A percentile compares a stretch with the other conserved stretches of the same genome.
Conservation (phyloP, 106 monocot genomes). For the Phalaenopsis equestris region DNA sequence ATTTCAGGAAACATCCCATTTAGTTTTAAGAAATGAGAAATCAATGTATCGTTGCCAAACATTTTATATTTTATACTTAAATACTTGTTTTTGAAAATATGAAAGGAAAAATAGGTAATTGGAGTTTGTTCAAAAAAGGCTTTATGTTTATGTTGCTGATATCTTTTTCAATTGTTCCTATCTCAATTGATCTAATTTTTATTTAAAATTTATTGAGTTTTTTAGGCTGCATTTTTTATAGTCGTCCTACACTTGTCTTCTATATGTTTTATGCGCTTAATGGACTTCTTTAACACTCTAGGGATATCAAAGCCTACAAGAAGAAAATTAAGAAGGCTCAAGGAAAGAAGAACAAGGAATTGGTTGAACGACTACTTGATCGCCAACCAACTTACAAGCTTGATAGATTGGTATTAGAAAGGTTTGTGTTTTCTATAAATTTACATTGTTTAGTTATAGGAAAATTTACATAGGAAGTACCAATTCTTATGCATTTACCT, state of each 20-base stretch:
- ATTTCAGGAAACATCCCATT: too few species aligned
- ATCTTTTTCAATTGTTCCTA: neutral
- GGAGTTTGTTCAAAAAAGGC: neutral
- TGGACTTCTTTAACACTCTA: constrained; percentile 12
- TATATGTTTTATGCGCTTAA: neutral
- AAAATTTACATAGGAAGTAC: too few species aligned
- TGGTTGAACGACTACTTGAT: constrained; percentile 43
- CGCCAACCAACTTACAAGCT: constrained; percentile 73
- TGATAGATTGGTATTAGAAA: constrained; percentile 68
- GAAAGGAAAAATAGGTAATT: neutral
- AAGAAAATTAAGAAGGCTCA: constrained; percentile 80
- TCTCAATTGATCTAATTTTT: neutral
- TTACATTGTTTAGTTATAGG: neutral
- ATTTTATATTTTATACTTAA: neutral
- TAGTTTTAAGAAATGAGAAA: too few species aligned
- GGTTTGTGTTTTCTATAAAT: constrained; percentile 26
- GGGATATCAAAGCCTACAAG: constrained; percentile 69
- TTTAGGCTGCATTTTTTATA: neutral
- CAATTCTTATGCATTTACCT: too few species aligned
- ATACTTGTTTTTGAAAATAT: neutral
- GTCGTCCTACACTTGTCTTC: neutral
- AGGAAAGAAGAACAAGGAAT: constrained; percentile 77
- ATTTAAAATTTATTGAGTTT: neutral
- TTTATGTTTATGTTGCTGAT: neutral
- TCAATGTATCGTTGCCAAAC: too few species aligned